Evolutionary conservation across 2,329 filamentous ascomycete genomes (phyloP).

Genomic region (Xylaria sp.): DNA sequence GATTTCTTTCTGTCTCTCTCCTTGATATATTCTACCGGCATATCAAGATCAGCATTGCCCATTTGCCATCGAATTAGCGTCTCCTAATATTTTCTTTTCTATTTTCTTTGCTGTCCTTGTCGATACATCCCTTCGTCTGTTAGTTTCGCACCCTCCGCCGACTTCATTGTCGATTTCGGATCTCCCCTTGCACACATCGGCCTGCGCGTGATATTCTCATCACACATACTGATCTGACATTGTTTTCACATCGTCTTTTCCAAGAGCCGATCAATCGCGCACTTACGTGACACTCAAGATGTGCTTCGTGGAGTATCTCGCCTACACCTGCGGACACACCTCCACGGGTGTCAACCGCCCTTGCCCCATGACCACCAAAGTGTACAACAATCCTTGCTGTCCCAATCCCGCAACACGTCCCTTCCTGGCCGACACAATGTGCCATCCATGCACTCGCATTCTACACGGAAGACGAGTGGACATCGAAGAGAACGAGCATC

Average conservation of each 20-base stretch:
- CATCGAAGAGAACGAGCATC: conserved; percentile 39
- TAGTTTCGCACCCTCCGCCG: no score
- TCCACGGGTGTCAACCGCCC: conserved; percentile 36
- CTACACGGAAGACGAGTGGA: conserved; percentile 38
- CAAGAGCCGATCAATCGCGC: background rate
- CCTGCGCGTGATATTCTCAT: no score
- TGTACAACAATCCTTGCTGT: conserved; percentile 35
- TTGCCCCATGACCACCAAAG: conserved; percentile 40
- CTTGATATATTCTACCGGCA: no score
- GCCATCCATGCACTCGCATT: conserved; percentile 35
- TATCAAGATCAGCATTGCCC: no score
- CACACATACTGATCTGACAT: no score
- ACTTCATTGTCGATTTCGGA: no score
- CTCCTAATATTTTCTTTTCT: no score
- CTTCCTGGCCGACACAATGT: conserved; percentile 34
- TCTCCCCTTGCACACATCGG: no score
- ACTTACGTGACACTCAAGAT: conserved; percentile 29
- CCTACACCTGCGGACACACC: conserved; percentile 45
- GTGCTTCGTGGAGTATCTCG: conserved; percentile 44
- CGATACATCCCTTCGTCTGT: no score
- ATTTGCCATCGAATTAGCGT: no score
- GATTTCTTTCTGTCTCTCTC: no score
- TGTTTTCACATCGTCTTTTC: background rate
- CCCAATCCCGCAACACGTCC: conserved; percentile 28
- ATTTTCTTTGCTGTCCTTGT: no score